Conservation (phyloP, 805 yeast species). For the Starmerella sp. region DNA sequence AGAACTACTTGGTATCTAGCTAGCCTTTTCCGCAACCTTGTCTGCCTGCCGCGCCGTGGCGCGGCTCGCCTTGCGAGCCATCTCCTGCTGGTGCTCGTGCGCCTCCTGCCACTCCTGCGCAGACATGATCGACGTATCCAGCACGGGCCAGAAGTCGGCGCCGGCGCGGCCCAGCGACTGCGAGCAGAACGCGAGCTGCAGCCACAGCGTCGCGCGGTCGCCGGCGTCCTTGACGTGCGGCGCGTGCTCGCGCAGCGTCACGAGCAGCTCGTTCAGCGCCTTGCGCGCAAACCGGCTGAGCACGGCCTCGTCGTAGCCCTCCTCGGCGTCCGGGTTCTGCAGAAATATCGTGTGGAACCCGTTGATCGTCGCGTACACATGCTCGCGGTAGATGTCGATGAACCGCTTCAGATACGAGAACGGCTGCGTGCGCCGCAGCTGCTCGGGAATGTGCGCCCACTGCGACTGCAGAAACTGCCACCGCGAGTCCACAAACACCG, state of each 20-base stretch:
- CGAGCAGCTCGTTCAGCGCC: constrained; percentile 22
- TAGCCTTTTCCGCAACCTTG: background rate
- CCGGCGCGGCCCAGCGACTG: constrained; percentile 66
- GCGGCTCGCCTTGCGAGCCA: constrained; percentile 16
- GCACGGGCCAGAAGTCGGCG: constrained; percentile 49
- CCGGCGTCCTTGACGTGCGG: constrained; percentile 27
- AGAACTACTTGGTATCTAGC: background rate
- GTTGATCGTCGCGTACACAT: constrained; percentile 60
- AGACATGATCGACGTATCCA: constrained; percentile 23
- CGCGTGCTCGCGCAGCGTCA: constrained; percentile 18
- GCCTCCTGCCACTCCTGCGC: constrained; percentile 36
- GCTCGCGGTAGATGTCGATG: constrained; percentile 77
- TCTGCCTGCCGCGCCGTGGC: constrained; percentile 5
- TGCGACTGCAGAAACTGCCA: constrained; percentile 14
- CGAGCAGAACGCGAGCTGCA: constrained; percentile 83
- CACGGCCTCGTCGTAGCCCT: background rate
- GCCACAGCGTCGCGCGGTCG: constrained; percentile 35
- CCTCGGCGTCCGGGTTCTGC: constrained; percentile 11
- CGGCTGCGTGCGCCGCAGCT: constrained; percentile 42
- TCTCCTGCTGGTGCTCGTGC: constrained; percentile 35
- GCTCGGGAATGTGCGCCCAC: constrained; percentile 28
- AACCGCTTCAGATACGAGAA: constrained; percentile 63
- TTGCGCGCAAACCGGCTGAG: constrained; percentile 24
- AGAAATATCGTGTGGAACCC: constrained; percentile 55
- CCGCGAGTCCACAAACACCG: constrained; percentile 30